These are phyloP conservation scores for Mariannaea elegans DNA, from an alignment of 2,329 filamentous ascomycete genomes.

Conservation along the genomic window DNA sequence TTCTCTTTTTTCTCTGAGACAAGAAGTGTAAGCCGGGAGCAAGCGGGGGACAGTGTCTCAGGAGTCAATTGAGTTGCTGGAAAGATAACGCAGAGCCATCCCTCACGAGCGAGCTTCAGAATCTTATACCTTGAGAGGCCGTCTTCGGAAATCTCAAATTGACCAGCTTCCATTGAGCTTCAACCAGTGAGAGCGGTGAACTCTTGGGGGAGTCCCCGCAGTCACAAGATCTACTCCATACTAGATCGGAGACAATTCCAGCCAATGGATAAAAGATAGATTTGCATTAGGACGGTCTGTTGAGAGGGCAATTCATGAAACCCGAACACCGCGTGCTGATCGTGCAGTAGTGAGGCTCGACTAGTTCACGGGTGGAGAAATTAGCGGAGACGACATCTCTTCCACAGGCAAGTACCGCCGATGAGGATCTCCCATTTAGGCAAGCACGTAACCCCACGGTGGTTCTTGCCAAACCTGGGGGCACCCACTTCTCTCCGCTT, in stretches of 20 bases:
- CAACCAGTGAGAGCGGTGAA: constrained; percentile 1
- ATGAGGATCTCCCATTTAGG: constrained; percentile 3
- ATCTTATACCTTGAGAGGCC: constrained; percentile 19
- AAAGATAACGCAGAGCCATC: neutral
- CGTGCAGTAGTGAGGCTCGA: neutral
- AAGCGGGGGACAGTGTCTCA: constrained; percentile 3
- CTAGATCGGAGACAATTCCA: constrained; percentile 1
- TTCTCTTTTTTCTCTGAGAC: constrained; percentile 8
- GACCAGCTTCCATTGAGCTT: neutral
- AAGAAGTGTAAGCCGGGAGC: constrained; percentile 3
- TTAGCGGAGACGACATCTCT: neutral
- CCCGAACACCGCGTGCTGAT: neutral
- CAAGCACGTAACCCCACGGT: neutral
- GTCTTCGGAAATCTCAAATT: constrained; percentile 16
- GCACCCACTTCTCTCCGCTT: neutral
- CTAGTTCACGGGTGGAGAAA: neutral
- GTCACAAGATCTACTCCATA: constrained; percentile 12
- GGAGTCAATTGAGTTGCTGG: constrained; percentile 15
- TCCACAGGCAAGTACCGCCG: constrained; percentile 13
- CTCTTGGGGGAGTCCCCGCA: constrained; percentile 3
- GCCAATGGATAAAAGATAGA: constrained; percentile 14
- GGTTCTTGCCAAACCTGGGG: constrained; percentile 12
- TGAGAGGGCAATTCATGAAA: constrained; percentile 1
- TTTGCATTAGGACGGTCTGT: neutral
- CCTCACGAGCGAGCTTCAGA: constrained; percentile 15